Conservation (phyloP, 139 green algal species). For the Tetratostichococcus sp. region DNA sequence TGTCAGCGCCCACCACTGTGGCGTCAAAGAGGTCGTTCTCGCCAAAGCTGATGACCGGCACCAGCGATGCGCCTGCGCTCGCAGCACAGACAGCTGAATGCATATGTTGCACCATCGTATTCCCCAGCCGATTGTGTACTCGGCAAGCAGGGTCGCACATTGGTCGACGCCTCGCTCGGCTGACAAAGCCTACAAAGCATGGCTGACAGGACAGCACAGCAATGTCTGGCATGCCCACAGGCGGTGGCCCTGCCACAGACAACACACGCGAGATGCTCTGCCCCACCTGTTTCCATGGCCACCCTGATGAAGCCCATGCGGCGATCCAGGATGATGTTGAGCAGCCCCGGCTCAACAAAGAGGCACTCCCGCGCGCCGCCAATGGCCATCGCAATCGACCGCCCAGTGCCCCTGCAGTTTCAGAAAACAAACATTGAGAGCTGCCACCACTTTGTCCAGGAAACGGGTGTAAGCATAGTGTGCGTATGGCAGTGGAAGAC, state of each 20-base stretch:
- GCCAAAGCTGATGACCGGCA: constrained; percentile 44
- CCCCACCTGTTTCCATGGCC: neutral
- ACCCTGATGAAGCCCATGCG: neutral
- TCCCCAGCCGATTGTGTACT: too few relatives aligned
- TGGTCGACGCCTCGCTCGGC: too few relatives aligned
- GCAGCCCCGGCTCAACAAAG: neutral
- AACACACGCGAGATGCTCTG: too few relatives aligned
- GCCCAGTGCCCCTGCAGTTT: constrained; percentile 1
- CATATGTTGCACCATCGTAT: too few relatives aligned
- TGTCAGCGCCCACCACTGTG: neutral
- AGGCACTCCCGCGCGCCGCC: constrained; percentile 5
- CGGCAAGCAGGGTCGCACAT: too few relatives aligned
- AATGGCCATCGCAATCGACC: constrained; percentile 14
- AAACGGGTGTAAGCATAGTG: too few relatives aligned
- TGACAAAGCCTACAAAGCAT: too few relatives aligned
- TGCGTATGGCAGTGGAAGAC: too few relatives aligned
- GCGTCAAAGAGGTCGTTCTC: constrained; percentile 43
- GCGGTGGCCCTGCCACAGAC: too few relatives aligned
- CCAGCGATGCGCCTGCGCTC: constrained; percentile 36
- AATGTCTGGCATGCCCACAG: too few relatives aligned
- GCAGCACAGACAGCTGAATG: neutral
- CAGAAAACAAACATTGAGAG: constrained; percentile 34
- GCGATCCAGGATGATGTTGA: constrained; percentile 2
- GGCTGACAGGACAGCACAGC: too few relatives aligned
- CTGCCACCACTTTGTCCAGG: too few relatives aligned